Evolutionary conservation across 1,284 basidiomycete genomes (phyloP).

Genomic region (Cutaneotrichosporon spelunceum): DNA sequence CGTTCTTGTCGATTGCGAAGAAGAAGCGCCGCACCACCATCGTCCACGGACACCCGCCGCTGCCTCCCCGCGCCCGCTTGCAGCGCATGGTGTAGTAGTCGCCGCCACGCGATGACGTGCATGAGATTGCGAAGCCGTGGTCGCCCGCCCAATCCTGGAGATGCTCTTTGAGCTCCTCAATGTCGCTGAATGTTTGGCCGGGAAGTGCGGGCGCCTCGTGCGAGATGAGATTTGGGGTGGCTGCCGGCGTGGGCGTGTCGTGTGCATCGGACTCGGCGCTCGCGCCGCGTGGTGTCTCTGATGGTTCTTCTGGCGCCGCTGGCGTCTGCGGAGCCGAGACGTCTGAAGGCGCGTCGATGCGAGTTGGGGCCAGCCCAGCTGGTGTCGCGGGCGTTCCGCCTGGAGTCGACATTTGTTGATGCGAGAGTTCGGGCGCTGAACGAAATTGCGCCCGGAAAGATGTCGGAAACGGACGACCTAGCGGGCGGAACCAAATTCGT

Average conservation of each 20-base stretch:
- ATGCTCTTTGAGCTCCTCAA: neutral
- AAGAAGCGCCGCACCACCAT: conserved; percentile 1
- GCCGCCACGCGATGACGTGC: neutral
- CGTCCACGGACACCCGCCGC: neutral
- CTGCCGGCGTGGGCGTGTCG: neutral
- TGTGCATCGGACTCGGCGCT: neutral
- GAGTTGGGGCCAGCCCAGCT: too few relatives aligned
- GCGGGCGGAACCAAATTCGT: neutral
- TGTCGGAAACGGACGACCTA: neutral
- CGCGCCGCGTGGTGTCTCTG: neutral
- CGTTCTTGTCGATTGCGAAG: neutral
- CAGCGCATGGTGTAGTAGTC: neutral
- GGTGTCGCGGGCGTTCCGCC: too few relatives aligned
- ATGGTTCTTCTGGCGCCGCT: too few relatives aligned
- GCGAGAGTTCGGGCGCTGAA: neutral
- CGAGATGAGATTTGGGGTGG: neutral
- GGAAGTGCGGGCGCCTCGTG: neutral
- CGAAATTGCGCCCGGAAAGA: neutral
- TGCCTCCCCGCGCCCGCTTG: neutral
- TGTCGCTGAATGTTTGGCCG: neutral
- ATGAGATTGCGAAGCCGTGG: neutral
- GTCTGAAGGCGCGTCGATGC: too few relatives aligned
- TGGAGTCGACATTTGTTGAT: neutral
- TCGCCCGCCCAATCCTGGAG: neutral
- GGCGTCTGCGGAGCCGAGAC: too few relatives aligned